Base-by-base conservation (phyloP, 2,329 filamentous ascomycete genomes). In the Diaporthe helianthi region DNA sequence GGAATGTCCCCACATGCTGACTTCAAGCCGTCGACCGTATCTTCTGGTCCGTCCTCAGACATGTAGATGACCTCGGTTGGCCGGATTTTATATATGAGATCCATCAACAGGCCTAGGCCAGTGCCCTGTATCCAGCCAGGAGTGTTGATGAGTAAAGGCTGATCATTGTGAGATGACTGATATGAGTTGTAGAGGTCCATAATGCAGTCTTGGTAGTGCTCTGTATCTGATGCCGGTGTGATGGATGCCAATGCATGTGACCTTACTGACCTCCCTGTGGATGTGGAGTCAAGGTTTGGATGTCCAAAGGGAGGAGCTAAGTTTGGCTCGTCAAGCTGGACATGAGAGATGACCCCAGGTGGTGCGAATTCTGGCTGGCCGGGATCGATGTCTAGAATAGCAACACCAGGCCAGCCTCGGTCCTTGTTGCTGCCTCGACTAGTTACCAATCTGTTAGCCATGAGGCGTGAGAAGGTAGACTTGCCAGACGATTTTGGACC, bases 401-500 rank as follows among this genome's bases (percentile, higher is more conserved):
- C 85, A 31, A 91, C 81, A 61, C 79, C 71, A 1, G 74, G 69
- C 73, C 76, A 73, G n/a, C 72, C 67, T 24, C 75, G 46, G 73
- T 73, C 73, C 75, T 73, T 74, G 71, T 68, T 71, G 70, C 66
- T 71, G 2, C 55, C 72, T 69, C 76, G 74, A 54, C 81, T 78
- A 4, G 88, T 91, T n/a, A 93, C 78, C 10, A 93, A 80, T 13
- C 87, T 85, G 75, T 94, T 94, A 10, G 85, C 80, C 2, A 94
- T 80, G 5, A 93, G 78, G 58, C 86, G 87, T 15, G 87, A 86
- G 76, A 94, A 92, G 0, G 91, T 93, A 1, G 92, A 94, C 75
- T 94, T 94, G 2, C 92, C 92, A 3, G 91, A 88, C 0, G 87
- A 89, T 72, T 93, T 92, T 0, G 90, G 87, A 0, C 92, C 92